Evolutionary conservation across 1,284 basidiomycete species (phyloP).

Genomic region (Cutaneotrichosporon sp.): DNA sequence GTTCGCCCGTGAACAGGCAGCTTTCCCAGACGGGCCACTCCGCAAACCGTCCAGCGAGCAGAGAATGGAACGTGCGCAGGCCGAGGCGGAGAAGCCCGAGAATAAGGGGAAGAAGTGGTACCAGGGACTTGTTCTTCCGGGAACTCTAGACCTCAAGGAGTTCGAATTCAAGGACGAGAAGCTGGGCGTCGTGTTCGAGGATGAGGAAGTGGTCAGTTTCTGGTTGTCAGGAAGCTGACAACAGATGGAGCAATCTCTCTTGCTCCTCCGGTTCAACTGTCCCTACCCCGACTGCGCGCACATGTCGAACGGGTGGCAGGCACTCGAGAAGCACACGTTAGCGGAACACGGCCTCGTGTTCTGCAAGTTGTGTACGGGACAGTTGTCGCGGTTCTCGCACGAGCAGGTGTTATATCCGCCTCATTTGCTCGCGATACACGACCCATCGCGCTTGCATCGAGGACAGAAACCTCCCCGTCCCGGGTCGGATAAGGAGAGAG

Average conservation of each 20-base stretch:
- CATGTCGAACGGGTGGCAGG: constrained; percentile 81
- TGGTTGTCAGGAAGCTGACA: background rate
- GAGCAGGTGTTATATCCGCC: constrained; percentile 85
- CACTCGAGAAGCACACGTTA: constrained; percentile 66
- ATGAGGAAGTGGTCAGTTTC: constrained; percentile 66
- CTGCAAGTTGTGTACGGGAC: constrained; percentile 84
- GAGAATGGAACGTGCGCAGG: constrained; percentile 40
- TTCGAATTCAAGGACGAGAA: constrained; percentile 69
- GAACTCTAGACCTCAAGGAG: constrained; percentile 42
- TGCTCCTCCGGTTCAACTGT: constrained; percentile 84
- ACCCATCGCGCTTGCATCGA: constrained; percentile 68
- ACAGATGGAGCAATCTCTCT: constrained; percentile 85
- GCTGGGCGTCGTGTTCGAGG: constrained; percentile 82
- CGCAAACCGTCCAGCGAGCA: constrained; percentile 56
- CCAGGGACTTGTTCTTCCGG: constrained; percentile 42
- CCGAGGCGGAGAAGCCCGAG: constrained; percentile 40
- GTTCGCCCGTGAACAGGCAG: constrained; percentile 71
- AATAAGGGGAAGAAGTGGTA: constrained; percentile 46
- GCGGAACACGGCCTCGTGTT: constrained; percentile 68
- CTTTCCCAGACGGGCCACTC: constrained; percentile 63
- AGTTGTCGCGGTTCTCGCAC: constrained; percentile 93
- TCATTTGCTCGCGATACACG: constrained; percentile 68
- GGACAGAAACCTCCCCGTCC: constrained; percentile 47
- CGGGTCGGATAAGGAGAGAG: constrained; percentile 43
- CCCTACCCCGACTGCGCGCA: constrained; percentile 77